Base-by-base conservation (phyloP, 371 early-diverging fungal species). In the Nematocida homosporus region DNA sequence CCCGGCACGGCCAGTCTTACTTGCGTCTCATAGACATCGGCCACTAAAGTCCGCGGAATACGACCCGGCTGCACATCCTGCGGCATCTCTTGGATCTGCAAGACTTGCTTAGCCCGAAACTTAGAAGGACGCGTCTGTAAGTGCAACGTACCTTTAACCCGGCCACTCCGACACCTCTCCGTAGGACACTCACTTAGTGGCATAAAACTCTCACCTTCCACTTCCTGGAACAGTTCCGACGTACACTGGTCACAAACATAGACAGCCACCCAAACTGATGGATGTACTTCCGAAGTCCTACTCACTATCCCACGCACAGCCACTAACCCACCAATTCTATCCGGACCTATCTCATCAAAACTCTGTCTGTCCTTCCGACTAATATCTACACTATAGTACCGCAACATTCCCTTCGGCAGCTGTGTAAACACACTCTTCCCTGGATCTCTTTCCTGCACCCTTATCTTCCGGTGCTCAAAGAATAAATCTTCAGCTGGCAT, bases 21-120 rank as follows among this genome's bases (percentile, higher is more conserved):
- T 57, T 89, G 82, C 53, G 87, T 87, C 66, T 91, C 92, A 81
- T 89, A 90, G 66, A 92, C 82, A 79, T 95, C 91, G 6, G 95
- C 86, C 18, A 89, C 91, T 86, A 97, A 89, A 16, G 90, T 87
- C 53, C 97, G 88, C 48, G 99, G 99, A 81, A 96, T 93, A 84
- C 93, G 92, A 54, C 97, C 99, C 66, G 93, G 92, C 66, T 95
- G 95, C 6, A 95, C 93, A 87, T 95, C 95, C 83, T 92, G 90
- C 13, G 94, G 89, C 2, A 80, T 29, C 55, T 85, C 85, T 78
- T 85, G 85, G 35, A 85, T 47, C 27, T 63, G 56, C 1, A 85
- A 13, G n/a, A 56, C 54, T 56, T 83, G 83, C 41, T 78, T 79
- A 23, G 80, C 77, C 6, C 64, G 81, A 78, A 97, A 94, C 79